Conservation (phyloP, 768 basidiomycete species). For the Tricholoma furcatifolium region DNA sequence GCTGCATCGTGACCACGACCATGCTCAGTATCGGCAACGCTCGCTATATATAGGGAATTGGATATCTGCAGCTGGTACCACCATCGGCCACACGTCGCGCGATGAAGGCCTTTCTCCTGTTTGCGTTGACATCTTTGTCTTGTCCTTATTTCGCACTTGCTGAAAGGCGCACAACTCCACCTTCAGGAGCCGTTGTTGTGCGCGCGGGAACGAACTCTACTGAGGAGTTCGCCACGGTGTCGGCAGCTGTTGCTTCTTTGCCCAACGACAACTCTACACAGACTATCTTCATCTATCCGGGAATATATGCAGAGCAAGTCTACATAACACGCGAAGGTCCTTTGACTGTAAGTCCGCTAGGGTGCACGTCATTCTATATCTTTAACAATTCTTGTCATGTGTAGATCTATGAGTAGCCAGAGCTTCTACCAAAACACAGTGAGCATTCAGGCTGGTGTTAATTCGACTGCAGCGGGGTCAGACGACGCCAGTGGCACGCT, state of each 20-base stretch:
- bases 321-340: constrained; percentile 42
- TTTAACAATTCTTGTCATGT: background rate
- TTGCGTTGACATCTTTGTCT: too few relatives aligned
- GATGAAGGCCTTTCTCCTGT: too few relatives aligned
- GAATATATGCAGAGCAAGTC: constrained; percentile 44
- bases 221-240: constrained; percentile 38
- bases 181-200: constrained; percentile 41
- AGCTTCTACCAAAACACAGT: constrained; percentile 39
- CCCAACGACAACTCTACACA: constrained; percentile 37
- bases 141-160: constrained; percentile 13
- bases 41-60: too few relatives aligned
- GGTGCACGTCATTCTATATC: too few relatives aligned
- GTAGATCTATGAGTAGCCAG: constrained; percentile 43
- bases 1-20: too few relatives aligned
- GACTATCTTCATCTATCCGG: constrained; percentile 48
- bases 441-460: constrained; percentile 34
- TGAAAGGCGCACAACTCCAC: constrained; percentile 39
- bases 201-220: constrained; percentile 36
- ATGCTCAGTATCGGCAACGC: too few relatives aligned
- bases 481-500: constrained; percentile 49
- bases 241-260: constrained; percentile 38
- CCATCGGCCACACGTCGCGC: too few relatives aligned
- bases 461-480: constrained; percentile 36
- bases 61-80: too few relatives aligned
- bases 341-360: constrained; percentile 1